Conservation (phyloP, 1,284 basidiomycete species). For the Boletus smithii region DNA sequence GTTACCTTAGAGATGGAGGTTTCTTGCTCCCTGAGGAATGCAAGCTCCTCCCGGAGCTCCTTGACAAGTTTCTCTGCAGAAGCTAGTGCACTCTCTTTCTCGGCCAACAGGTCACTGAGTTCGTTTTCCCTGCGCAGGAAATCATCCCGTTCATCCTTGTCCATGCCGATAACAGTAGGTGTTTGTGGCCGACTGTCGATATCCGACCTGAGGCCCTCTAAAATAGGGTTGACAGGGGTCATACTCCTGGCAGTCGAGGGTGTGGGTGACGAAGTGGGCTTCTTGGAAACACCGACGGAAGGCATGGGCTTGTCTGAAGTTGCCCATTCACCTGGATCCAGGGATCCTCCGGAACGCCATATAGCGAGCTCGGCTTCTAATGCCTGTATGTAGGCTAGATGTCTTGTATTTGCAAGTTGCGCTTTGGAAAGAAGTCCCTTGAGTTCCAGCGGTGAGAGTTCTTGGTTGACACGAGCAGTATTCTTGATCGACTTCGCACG, state of each 20-base stretch:
- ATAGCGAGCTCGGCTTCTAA: constrained; percentile 89
- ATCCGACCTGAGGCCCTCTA: constrained; percentile 68
- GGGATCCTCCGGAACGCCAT: constrained; percentile 87
- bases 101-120: constrained; percentile 88
- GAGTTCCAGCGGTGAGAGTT: constrained; percentile 94
- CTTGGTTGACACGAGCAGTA: constrained; percentile 96
- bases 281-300: constrained; percentile 50
- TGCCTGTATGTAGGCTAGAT: constrained; percentile 84
- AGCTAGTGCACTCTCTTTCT: constrained; percentile 80
- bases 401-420: constrained; percentile 78
- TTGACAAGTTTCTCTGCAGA: constrained; percentile 78
- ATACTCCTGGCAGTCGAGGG: constrained; percentile 69
- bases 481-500: constrained; percentile 99
- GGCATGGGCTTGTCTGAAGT: constrained; percentile 56
- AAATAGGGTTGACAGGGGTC: constrained; percentile 77
- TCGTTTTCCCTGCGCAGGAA: constrained; percentile 97
- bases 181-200: constrained; percentile 82
- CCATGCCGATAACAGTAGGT: constrained; percentile 80
- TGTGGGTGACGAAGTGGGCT: constrained; percentile 56
- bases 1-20: constrained; percentile 67
- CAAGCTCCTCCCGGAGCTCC: constrained; percentile 82
- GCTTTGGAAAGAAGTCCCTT: constrained; percentile 91
- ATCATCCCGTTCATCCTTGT: constrained; percentile 97
- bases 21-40: constrained; percentile 92
- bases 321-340: constrained; percentile 86